Base-by-base conservation (phyloP, 2,329 filamentous ascomycete species). In the Tolypocladium inflatum region DNA sequence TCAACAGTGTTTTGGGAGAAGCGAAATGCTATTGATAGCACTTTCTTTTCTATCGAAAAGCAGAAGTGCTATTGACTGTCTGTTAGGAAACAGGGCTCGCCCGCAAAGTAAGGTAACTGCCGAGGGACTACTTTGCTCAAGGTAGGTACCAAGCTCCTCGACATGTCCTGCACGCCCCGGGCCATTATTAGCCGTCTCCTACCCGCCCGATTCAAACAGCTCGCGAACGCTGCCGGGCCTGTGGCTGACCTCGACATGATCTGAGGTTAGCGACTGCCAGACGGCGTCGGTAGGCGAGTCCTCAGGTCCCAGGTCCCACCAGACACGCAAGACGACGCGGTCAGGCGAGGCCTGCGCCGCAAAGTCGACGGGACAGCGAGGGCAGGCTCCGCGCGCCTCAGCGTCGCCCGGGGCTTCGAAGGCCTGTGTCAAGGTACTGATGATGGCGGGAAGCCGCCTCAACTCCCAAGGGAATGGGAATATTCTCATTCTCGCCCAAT, bases 271-370 rank as follows among this genome's bases (percentile, higher is more conserved):
- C 23, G 53, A 30, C 43, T 8, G 53, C 59, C 59, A 60, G 19
- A 15, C 11, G 1, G 11, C 26, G 30, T 62, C 53, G 0, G 45
- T 11, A 15, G 58, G 50, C 9, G 58, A 58, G 35, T 53, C 45
- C n/a, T 62, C 58, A n/a, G 57, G 21, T 13, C 62, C 62, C 48
- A 63, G 37, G n/a, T 63, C 62, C 15, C 52, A 26, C 62, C 62
- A 63, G 35, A 30, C 19, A 6, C 52, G 53, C 17, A 63, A 39
- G 8, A 35, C 39, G 6, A 41, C n/a, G n/a, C 41, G 23, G 1
- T 50, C 45, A 8, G 23, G 39, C 4, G 52, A 35, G 4, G 15
- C 50, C 35, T 55, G 13, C 2, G 60, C 19, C 2, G 37, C 42
- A 33, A 62, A 63, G 21, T 61, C 62, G 11, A 55, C 39, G 4